phyloP scores from a whole-genome alignment of 495 filamentous ascomycete species.

The Lophiotrema nucula region DNA sequence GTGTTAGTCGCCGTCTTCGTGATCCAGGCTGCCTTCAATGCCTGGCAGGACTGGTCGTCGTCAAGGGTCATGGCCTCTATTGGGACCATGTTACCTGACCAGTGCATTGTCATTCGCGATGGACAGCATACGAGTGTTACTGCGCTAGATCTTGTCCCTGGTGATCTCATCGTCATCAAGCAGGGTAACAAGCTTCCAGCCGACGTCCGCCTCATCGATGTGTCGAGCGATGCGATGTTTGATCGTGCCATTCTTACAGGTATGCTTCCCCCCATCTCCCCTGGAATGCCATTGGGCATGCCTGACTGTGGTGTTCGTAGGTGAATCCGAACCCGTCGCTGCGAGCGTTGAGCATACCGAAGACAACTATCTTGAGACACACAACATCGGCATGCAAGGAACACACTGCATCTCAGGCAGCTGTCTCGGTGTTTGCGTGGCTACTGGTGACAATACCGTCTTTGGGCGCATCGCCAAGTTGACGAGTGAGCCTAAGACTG shows the following conservation, averaged over 20 bases:
- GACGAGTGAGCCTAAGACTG: constrained; percentile 60
- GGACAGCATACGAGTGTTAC: constrained; percentile 49
- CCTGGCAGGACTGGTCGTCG: constrained; percentile 36
- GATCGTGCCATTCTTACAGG: constrained; percentile 71
- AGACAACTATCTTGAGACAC: constrained; percentile 70
- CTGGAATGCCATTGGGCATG: too few species aligned
- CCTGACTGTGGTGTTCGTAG: constrained; percentile 31
- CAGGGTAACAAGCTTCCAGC: constrained; percentile 68
- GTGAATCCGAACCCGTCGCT: constrained; percentile 62
- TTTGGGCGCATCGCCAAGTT: constrained; percentile 69
- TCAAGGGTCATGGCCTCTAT: constrained; percentile 42
- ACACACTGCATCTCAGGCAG: constrained; percentile 66
- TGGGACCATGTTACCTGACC: constrained; percentile 60
- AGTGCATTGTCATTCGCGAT: constrained; percentile 62
- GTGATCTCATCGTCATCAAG: constrained; percentile 62
- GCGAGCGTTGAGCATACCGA: constrained; percentile 62
- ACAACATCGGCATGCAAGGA: constrained; percentile 70
- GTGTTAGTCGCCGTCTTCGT: constrained; percentile 64
- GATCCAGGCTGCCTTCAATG: constrained; percentile 63
- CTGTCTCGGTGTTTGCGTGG: constrained; percentile 62
- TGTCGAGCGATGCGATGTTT: constrained; percentile 66
- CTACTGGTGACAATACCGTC: constrained; percentile 59
- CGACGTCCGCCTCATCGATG: constrained; percentile 64
- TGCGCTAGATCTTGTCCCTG: constrained; percentile 62
- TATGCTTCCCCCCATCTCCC: constrained; percentile 13